These are phyloP conservation scores for Nakaseomyces sp. DNA, from an alignment of 1,139 yeast genomes.

Conservation along the genomic window DNA sequence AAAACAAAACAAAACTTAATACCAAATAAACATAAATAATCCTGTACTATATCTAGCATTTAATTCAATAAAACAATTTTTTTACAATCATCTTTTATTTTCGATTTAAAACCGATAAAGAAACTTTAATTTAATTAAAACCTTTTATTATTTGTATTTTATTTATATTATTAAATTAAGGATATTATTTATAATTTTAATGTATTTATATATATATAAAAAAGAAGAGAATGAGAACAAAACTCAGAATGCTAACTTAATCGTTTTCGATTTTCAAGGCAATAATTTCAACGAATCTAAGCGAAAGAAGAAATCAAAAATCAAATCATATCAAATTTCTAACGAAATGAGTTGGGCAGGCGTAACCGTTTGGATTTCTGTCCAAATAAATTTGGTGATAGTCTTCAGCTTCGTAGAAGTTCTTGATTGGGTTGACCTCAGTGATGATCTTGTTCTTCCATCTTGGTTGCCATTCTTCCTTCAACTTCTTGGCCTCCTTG, in stretches of 20 bases:
- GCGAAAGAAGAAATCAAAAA: neutral
- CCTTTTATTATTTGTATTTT: too few species aligned
- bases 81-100: too few species aligned
- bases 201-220: neutral
- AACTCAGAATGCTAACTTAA: too few species aligned
- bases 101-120: neutral
- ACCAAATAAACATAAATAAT: too few species aligned
- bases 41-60: too few species aligned
- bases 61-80: too few species aligned
- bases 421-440: conserved; percentile 53
- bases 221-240: neutral
- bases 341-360: conserved; percentile 78
- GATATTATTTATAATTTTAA: neutral
- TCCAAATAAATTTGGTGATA: conserved; percentile 79
- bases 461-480: conserved; percentile 43
- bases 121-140: too few species aligned
- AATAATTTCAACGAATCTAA: too few species aligned
- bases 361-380: conserved; percentile 76
- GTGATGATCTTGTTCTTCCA: conserved; percentile 57
- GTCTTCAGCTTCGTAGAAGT: conserved; percentile 87
- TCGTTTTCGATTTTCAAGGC: too few species aligned
- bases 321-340: conserved; percentile 32
- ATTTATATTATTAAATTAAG: neutral
- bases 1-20: too few species aligned
- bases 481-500: conserved; percentile 36